Percentiles rank a stretch among this genome's conserved stretches.
These are phyloP conservation scores for Leucogyrophana mollusca DNA, from an alignment of 768 basidiomycete genomes.

Conservation along the genomic window DNA sequence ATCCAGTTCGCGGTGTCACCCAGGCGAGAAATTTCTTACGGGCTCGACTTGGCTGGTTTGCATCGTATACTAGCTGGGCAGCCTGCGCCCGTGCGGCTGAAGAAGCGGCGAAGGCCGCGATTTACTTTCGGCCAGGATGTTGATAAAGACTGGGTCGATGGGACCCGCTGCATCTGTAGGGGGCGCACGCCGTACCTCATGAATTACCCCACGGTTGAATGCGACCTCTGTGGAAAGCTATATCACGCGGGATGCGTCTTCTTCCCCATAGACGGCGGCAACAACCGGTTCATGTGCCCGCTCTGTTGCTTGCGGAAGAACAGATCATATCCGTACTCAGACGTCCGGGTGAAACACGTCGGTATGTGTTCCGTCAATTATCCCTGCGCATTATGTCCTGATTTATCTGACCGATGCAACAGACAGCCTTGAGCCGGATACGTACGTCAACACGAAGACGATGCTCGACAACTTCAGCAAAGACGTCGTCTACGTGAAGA, in stretches of 20 bases:
- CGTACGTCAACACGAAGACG: conserved; percentile 67
- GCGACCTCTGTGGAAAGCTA: conserved; percentile 59
- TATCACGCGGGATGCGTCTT: conserved; percentile 81
- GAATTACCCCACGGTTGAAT: conserved; percentile 62
- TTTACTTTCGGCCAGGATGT: conserved; percentile 78
- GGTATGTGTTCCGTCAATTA: conserved; percentile 38
- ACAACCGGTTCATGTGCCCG: conserved; percentile 63
- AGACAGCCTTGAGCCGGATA: conserved; percentile 50
- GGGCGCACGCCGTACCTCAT: conserved; percentile 62
- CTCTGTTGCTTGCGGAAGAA: conserved; percentile 78
- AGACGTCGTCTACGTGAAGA: conserved; percentile 65
- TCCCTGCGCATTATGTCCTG: conserved; percentile 1
- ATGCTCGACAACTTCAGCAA: conserved; percentile 78
- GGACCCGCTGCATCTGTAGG: conserved; percentile 79
- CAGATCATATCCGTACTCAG: conserved; percentile 67
- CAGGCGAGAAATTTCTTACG: conserved; percentile 77
- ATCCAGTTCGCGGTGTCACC: conserved; percentile 89
- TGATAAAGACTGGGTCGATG: conserved; percentile 71
- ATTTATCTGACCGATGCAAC: conserved; percentile 13
- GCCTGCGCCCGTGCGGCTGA: conserved; percentile 45
- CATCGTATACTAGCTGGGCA: conserved; percentile 79
- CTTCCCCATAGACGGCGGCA: conserved; percentile 48
- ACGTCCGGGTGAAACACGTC: conserved; percentile 68
- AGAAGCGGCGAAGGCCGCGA: conserved; percentile 57
- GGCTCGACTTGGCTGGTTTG: conserved; percentile 77